Evolutionary conservation across 2,329 filamentous ascomycete species (phyloP).

Genomic region (Colletotrichum abscissum): DNA sequence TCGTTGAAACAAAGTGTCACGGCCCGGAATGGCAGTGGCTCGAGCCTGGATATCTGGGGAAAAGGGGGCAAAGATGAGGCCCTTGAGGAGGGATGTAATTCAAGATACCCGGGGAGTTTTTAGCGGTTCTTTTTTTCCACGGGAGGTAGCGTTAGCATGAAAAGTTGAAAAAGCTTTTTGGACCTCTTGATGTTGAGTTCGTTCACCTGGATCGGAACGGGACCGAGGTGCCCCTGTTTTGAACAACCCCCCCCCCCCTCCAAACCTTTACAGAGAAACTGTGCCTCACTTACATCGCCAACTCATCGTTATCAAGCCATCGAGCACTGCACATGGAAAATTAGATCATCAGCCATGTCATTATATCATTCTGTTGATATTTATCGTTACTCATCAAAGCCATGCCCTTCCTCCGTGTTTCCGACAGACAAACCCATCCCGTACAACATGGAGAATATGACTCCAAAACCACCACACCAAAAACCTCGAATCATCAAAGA

Average conservation of each 20-base stretch:
- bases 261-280: neutral
- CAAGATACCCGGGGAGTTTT: conserved; percentile 32
- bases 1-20: too few relatives aligned
- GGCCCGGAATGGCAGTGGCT: too few relatives aligned
- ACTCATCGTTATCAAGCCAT: neutral
- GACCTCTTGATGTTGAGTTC: neutral
- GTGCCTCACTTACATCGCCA: neutral
- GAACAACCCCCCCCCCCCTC: neutral
- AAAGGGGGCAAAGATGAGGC: neutral
- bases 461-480: neutral
- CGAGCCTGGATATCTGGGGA: neutral
- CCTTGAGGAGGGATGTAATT: conserved; percentile 10
- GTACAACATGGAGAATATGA: neutral
- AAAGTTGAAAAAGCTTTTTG: neutral
- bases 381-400: neutral
- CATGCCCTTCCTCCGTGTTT: neutral
- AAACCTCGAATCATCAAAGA: neutral
- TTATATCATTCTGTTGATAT: neutral
- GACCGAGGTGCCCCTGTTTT: neutral
- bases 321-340: neutral
- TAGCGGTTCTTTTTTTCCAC: neutral
- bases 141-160: neutral
- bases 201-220: too few relatives aligned
- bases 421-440: neutral
- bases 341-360: neutral